A percentile compares a stretch with the other conserved stretches of the same genome.
phyloP scores from a whole-genome alignment of 1,284 basidiomycete genomes.

The Kwoniella shivajii region DNA sequence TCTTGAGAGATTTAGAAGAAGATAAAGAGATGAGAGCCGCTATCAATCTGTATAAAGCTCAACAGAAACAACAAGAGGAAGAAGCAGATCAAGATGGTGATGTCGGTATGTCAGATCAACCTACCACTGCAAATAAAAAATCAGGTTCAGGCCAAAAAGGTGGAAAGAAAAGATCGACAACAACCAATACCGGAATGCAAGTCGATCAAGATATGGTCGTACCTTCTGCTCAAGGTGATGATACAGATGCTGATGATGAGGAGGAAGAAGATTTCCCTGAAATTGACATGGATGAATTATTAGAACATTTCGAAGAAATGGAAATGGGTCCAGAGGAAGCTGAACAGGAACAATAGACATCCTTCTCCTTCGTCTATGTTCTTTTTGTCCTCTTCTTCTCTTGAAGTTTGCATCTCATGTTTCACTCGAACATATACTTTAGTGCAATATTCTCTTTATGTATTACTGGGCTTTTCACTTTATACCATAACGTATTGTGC shows the following conservation, averaged over 20 bases:
- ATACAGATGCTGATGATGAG: constrained; percentile 37
- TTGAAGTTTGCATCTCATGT: too few relatives aligned
- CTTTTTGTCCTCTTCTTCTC: too few relatives aligned
- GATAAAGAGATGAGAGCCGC: constrained; percentile 88
- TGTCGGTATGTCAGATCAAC: constrained; percentile 51
- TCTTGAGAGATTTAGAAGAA: constrained; percentile 93
- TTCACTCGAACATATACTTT: too few relatives aligned
- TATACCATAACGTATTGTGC: too few relatives aligned
- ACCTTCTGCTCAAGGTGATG: constrained; percentile 35
- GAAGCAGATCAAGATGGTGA: constrained; percentile 53
- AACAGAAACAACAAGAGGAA: constrained; percentile 19
- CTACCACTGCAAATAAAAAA: constrained; percentile 55
- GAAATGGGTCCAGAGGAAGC: constrained; percentile 42
- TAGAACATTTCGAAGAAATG: constrained; percentile 82
- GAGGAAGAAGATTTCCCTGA: constrained; percentile 86
- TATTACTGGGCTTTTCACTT: too few relatives aligned
- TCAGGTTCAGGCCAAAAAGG: constrained; percentile 58
- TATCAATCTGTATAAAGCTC: constrained; percentile 84
- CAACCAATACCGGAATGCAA: constrained; percentile 65
- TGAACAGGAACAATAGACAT: constrained; percentile 5
- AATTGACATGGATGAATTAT: constrained; percentile 79
- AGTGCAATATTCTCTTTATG: too few relatives aligned
- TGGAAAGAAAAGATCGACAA: constrained; percentile 58
- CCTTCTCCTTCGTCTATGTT: too few relatives aligned
- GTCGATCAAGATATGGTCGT: constrained; percentile 61